Conservation (phyloP, 1,284 basidiomycete genomes). For the Testicularia cyperi region DNA sequence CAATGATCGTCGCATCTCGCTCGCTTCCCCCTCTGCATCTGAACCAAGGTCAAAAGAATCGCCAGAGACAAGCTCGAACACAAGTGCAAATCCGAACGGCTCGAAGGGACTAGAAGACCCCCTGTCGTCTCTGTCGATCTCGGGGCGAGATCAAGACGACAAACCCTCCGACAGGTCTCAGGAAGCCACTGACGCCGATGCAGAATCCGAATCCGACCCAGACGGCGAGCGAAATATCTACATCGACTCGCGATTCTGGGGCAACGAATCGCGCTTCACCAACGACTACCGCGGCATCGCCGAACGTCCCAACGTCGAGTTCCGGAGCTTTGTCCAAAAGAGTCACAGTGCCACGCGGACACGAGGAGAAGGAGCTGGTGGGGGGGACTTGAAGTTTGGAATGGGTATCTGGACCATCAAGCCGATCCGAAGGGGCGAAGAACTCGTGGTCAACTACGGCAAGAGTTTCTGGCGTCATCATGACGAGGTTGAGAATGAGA, state of each 20-base stretch:
- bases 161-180: too few species aligned
- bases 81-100: too few species aligned
- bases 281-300: slow-evolving; percentile 54
- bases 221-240: too few species aligned
- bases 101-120: too few species aligned
- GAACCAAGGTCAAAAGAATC: too few species aligned
- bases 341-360: neutral
- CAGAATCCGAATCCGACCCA: slow-evolving; percentile 5
- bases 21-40: too few species aligned
- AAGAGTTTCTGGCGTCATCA: slow-evolving; percentile 75
- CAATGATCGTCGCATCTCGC: too few species aligned
- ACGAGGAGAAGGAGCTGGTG: too few species aligned
- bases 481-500: slow-evolving; percentile 13
- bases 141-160: too few species aligned
- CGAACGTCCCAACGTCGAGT: slow-evolving; percentile 37
- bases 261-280: slow-evolving; percentile 70
- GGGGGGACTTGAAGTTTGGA: too few species aligned
- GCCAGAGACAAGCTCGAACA: too few species aligned
- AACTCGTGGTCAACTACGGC: slow-evolving; percentile 87
- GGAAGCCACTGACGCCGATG: neutral
- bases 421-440: slow-evolving; percentile 75
- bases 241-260: slow-evolving; percentile 61
- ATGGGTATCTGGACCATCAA: slow-evolving; percentile 59
- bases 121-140: too few species aligned
- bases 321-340: slow-evolving; percentile 34